These are phyloP conservation scores for Erodium chrysanthum DNA, from an alignment of 441 rosid genomes.

Conservation along the genomic window DNA sequence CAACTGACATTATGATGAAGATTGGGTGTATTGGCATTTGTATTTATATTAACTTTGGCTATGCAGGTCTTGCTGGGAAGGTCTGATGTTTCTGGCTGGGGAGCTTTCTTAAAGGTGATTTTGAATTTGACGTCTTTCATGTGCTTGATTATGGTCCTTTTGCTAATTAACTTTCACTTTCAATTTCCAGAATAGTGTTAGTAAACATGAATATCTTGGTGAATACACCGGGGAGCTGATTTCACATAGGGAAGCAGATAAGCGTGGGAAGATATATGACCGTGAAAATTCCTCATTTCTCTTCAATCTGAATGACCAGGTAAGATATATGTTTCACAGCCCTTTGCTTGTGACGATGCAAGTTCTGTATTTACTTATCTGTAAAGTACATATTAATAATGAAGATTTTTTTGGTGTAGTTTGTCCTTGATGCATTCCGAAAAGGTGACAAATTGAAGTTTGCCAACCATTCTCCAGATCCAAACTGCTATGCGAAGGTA, in stretches of 20 bases:
- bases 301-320: constrained; percentile 97
- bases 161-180: constrained; percentile 17
- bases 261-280: constrained; percentile 95
- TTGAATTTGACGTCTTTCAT: constrained; percentile 7
- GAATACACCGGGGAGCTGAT: constrained; percentile 98
- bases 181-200: constrained; percentile 68
- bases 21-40: background rate
- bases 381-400: constrained; percentile 7
- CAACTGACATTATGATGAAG: background rate
- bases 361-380: background rate
- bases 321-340: constrained; percentile 12
- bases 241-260: constrained; percentile 95
- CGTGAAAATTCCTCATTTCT: constrained; percentile 96
- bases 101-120: constrained; percentile 91
- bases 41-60: constrained; percentile 4
- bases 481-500: constrained; percentile 97
- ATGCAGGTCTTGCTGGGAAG: constrained; percentile 86
- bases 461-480: constrained; percentile 94
- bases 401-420: constrained; percentile 37
- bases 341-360: background rate
- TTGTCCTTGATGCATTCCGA: constrained; percentile 92
- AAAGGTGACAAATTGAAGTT: constrained; percentile 96
- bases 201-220: constrained; percentile 92
- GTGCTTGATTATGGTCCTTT: constrained; percentile 15
- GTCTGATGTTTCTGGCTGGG: constrained; percentile 98